These are phyloP conservation scores for Jasminum sambac DNA, from an alignment of 257 asterid species.

Conservation along the genomic window DNA sequence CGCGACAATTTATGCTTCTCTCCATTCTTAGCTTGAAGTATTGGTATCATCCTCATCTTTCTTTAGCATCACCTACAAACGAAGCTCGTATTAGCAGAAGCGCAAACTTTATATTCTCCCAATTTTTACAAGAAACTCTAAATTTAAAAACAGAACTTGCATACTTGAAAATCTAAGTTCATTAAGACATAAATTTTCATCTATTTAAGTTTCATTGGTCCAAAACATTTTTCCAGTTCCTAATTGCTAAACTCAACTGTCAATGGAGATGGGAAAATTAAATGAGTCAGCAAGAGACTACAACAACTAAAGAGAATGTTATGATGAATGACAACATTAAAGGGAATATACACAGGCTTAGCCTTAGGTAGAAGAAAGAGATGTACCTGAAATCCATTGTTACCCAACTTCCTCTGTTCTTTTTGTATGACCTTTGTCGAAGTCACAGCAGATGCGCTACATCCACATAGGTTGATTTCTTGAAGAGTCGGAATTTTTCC, in stretches of 20 bases:
- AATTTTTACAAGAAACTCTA: no score
- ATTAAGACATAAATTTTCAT: no score
- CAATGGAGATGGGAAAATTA: not conserved
- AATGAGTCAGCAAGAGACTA: not conserved
- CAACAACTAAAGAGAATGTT: no score
- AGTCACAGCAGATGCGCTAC: not conserved
- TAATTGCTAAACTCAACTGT: not conserved
- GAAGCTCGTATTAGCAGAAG: no score
- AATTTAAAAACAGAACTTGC: no score
- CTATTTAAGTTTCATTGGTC: not conserved
- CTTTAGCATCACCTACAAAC: no score
- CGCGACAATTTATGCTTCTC: no score
- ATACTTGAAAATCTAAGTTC: no score
- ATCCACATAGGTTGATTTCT: not conserved
- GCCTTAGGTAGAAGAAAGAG: not conserved
- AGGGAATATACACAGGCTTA: not conserved
- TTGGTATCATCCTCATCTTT: no score
- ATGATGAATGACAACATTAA: no score
- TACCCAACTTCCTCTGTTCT: conserved; percentile 7
- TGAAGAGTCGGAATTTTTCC: conserved; percentile 12
- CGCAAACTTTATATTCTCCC: not conserved
- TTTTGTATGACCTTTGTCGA: not conserved
- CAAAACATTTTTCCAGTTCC: not conserved
- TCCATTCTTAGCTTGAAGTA: no score
- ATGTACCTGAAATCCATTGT: conserved; percentile 1